These are phyloP conservation scores for Leishmania mexicana DNA, from an alignment of 208 protist species.

Conservation along the genomic window DNA sequence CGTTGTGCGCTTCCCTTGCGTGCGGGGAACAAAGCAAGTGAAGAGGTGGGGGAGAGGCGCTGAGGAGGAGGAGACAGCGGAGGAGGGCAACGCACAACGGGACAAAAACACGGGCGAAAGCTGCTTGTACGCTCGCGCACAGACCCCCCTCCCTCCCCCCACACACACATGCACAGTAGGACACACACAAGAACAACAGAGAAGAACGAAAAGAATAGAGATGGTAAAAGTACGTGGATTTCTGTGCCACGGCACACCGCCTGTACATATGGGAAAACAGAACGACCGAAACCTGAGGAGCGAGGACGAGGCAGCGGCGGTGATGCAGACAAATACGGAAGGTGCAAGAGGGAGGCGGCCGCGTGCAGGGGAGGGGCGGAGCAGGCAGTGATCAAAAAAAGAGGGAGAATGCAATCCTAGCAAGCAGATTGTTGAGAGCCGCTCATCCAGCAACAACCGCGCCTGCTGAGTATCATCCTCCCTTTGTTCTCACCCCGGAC, in stretches of 20 bases:
- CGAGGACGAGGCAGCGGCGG: not conserved
- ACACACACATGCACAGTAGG: not conserved
- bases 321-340: too few species aligned
- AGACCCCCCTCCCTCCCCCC: not conserved
- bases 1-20: not conserved
- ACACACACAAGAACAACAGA: not conserved
- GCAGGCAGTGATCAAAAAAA: not conserved
- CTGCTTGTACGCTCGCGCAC: not conserved
- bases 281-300: not conserved
- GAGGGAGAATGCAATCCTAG: not conserved
- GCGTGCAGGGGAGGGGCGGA: not conserved
- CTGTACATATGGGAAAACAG: slow-evolving; percentile 1
- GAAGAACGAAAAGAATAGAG: not conserved
- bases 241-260: not conserved
- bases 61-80: not conserved
- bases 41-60: not conserved
- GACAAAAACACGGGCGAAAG: not conserved
- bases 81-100: not conserved
- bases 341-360: not conserved
- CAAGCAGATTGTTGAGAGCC: not conserved
- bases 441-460: not conserved
- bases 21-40: not conserved
- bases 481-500: not conserved
- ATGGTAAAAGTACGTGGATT: not conserved
- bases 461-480: not conserved